Evolutionary conservation across 345 rosid genomes (phyloP).

Genomic region (Brassica incana): DNA sequence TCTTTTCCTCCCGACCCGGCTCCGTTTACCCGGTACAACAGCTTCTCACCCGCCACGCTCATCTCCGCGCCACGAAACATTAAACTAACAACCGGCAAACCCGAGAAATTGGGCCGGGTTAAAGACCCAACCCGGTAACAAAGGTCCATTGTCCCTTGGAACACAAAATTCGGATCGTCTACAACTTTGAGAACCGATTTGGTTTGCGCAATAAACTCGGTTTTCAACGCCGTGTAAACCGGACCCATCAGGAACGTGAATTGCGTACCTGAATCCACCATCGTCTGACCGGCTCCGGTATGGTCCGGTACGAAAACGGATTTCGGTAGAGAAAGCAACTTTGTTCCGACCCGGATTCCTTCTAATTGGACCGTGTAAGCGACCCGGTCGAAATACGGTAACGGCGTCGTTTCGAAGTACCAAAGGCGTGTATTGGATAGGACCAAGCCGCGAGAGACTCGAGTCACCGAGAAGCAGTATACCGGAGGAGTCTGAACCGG

Average conservation of each 20-base stretch:
- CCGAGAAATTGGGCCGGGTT: conserved; percentile 27
- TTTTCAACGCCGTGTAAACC: conserved; percentile 58
- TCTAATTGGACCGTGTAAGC: conserved; percentile 71
- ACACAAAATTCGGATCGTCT: conserved; percentile 58
- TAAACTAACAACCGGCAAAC: conserved; percentile 52
- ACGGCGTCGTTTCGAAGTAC: conserved; percentile 51
- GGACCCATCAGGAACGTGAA: conserved; percentile 69
- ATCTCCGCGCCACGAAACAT: conserved; percentile 68
- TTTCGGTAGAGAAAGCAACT: conserved; percentile 50
- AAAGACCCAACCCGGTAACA: conserved; percentile 46
- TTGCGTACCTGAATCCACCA: conserved; percentile 83
- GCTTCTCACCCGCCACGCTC: conserved; percentile 60
- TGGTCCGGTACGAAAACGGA: conserved; percentile 68
- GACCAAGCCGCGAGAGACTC: conserved; percentile 48
- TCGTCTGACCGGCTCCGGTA: conserved; percentile 91
- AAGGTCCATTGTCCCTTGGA: conserved; percentile 81
- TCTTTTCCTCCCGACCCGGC: conserved; percentile 55
- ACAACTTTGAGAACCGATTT: conserved; percentile 44
- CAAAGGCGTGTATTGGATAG: conserved; percentile 65
- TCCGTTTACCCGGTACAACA: conserved; percentile 61
- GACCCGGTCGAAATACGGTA: conserved; percentile 69
- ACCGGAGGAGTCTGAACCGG: conserved; percentile 68
- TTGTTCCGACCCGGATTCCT: conserved; percentile 59
- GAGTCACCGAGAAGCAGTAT: conserved; percentile 62
- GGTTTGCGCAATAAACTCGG: conserved; percentile 57